Conservation (phyloP, 1,284 basidiomycete species). For the Omphalotus olearius region DNA sequence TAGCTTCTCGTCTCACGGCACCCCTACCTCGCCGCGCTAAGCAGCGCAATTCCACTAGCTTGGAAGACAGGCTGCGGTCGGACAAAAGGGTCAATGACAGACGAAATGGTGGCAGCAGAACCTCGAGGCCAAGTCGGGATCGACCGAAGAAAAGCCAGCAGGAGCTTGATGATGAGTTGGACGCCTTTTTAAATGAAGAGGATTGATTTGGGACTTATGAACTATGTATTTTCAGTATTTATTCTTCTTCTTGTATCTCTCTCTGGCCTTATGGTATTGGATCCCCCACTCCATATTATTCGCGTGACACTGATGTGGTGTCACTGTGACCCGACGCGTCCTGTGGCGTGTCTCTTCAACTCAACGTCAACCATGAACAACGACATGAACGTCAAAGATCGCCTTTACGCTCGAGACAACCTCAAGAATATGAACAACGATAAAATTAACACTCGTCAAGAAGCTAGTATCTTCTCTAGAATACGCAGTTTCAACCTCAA, state of each 20-base stretch:
- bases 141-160: slow-evolving; percentile 57
- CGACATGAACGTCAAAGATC: too few species aligned
- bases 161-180: slow-evolving; percentile 74
- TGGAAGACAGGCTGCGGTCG: slow-evolving; percentile 14
- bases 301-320: too few species aligned
- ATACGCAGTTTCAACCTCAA: slow-evolving; percentile 21
- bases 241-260: too few species aligned
- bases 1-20: slow-evolving; percentile 42
- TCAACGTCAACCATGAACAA: too few species aligned
- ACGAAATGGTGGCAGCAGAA: slow-evolving; percentile 14
- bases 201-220: slow-evolving; percentile 17
- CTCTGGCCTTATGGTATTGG: too few species aligned
- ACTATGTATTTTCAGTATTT: background rate
- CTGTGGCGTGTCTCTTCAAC: too few species aligned
- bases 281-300: too few species aligned
- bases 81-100: slow-evolving; percentile 21
- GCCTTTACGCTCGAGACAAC: too few species aligned
- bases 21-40: slow-evolving; percentile 37
- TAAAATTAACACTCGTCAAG: background rate
- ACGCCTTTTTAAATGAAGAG: slow-evolving; percentile 56
- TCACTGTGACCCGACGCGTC: too few species aligned
- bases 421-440: too few species aligned
- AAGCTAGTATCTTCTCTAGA: slow-evolving; percentile 6
- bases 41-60: slow-evolving; percentile 7
- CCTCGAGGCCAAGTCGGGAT: slow-evolving; percentile 22